Evolutionary conservation across 257 asterid species (phyloP).

Genomic region (Jaltomata sinuosa): DNA sequence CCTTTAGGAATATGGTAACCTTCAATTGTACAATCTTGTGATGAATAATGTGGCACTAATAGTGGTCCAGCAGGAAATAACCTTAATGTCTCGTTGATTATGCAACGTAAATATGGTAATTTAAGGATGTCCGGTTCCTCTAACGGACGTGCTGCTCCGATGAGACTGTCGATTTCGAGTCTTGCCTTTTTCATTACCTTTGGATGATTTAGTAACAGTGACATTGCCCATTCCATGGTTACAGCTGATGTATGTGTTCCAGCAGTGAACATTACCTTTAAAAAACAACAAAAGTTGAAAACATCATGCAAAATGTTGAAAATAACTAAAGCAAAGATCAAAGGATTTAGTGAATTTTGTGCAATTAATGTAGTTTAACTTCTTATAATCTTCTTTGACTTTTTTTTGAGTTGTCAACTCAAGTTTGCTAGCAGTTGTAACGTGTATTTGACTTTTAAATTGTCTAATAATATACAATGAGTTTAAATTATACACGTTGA

Average conservation of each 20-base stretch:
- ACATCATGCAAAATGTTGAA: background rate
- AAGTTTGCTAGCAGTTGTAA: background rate
- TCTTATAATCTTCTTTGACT: background rate
- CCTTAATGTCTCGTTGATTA: slow-evolving; percentile 29
- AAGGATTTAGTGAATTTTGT: background rate
- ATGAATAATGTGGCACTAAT: slow-evolving; percentile 22
- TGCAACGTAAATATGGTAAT: slow-evolving; percentile 16
- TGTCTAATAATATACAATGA: background rate
- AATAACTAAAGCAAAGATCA: background rate
- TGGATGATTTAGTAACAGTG: slow-evolving; percentile 29
- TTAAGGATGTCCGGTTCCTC: slow-evolving; percentile 24
- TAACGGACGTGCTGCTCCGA: slow-evolving; percentile 13
- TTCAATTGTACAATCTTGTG: slow-evolving; percentile 14
- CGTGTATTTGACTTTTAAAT: background rate
- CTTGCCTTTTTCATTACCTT: slow-evolving; percentile 6
- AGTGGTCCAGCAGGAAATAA: slow-evolving; percentile 26
- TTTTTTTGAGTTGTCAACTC: background rate
- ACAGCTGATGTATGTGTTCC: slow-evolving; percentile 32
- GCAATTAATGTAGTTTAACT: background rate
- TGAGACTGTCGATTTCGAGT: slow-evolving; percentile 9
- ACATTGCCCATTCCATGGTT: slow-evolving; percentile 39
- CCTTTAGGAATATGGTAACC: slow-evolving; percentile 4
- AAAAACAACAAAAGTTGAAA: background rate
- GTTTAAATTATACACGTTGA: background rate
- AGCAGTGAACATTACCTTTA: slow-evolving; percentile 25